Conservation (phyloP, 1,284 basidiomycete genomes). For the Mycena citricolor region DNA sequence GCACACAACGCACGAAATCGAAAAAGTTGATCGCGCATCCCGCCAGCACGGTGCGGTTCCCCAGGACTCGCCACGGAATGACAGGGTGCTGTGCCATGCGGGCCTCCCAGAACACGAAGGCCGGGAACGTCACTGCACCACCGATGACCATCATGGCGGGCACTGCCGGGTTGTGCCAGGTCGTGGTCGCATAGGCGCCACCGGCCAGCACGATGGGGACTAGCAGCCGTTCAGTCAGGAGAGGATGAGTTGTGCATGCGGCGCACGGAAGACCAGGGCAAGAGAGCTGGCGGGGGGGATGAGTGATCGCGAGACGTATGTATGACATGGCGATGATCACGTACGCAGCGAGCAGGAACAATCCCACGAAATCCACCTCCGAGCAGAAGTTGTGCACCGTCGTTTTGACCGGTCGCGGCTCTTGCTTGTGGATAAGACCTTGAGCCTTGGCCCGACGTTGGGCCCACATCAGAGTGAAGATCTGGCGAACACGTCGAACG, state of each 20-base stretch:
- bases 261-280: slow-evolving; percentile 19
- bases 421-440: slow-evolving; percentile 6
- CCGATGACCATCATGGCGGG: slow-evolving; percentile 23
- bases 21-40: slow-evolving; percentile 22
- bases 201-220: slow-evolving; percentile 25
- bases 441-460: slow-evolving; percentile 20
- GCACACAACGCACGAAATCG: slow-evolving; percentile 17
- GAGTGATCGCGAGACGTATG: not conserved
- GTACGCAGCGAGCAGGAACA: slow-evolving; percentile 20
- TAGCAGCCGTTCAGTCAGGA: not conserved
- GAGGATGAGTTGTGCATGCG: not conserved
- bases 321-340: not conserved
- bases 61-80: slow-evolving; percentile 19
- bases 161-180: slow-evolving; percentile 22
- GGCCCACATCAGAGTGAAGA: slow-evolving; percentile 20
- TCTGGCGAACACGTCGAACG: slow-evolving; percentile 3
- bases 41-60: slow-evolving; percentile 22
- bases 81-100: slow-evolving; percentile 16
- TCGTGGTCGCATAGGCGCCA: slow-evolving; percentile 21
- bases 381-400: slow-evolving; percentile 7
- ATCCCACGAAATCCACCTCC: slow-evolving; percentile 22
- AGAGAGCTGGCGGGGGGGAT: slow-evolving; percentile 9
- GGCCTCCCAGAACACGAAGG: slow-evolving; percentile 21
- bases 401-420: not conserved
- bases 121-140: slow-evolving; percentile 14